Conservation (phyloP, 352 stramenopile species). For the Aphanomyces astaci region DNA sequence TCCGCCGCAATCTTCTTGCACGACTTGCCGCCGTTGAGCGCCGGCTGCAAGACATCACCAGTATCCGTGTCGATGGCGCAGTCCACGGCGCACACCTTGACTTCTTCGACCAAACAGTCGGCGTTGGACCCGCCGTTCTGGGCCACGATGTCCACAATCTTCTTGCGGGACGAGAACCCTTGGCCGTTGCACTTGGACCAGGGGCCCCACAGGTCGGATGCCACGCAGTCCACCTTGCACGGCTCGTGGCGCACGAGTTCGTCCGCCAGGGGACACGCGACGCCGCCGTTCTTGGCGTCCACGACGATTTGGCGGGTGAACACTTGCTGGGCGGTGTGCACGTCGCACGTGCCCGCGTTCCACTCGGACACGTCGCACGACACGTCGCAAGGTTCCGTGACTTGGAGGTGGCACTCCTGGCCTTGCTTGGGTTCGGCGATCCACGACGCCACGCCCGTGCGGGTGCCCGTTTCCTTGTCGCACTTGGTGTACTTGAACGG, state of each 20-base stretch:
- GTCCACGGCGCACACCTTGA: neutral
- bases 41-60: neutral
- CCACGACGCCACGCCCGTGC: neutral
- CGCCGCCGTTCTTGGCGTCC: neutral
- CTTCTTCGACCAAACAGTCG: neutral
- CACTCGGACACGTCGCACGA: neutral
- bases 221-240: neutral
- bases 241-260: neutral
- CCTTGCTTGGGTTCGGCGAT: neutral
- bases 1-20: neutral
- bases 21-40: constrained; percentile 6
- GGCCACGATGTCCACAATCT: neutral
- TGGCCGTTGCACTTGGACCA: neutral
- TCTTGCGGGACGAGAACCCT: neutral
- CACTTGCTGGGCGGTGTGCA: neutral
- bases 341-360: neutral
- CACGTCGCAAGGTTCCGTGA: constrained; percentile 3
- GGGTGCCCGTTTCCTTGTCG: neutral
- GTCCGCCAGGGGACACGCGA: neutral
- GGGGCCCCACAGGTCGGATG: neutral
- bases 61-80: constrained; percentile 1
- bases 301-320: neutral
- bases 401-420: neutral
- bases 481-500: constrained; percentile 3
- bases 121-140: neutral